Base-by-base conservation (phyloP, 75 land plant genomes). In the Pinus taeda region DNA sequence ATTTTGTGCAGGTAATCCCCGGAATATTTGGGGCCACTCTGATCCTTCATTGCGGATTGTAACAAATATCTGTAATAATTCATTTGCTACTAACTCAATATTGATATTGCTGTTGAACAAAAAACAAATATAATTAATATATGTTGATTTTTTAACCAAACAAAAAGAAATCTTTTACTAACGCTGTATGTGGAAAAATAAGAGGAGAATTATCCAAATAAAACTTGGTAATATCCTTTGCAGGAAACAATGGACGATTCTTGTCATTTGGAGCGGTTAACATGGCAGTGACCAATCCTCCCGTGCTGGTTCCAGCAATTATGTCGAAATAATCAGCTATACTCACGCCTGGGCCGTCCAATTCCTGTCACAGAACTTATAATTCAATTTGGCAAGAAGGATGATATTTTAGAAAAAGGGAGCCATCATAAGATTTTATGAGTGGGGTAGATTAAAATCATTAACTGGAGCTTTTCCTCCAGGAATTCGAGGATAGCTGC, bases 321-420 rank as follows among this genome's bases (percentile, higher is more conserved):
- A 83, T 69, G 67, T 86, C 88, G 77, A 86, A 86, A 53, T 86
- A 86, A 59, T 84, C 87, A 9, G 86, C 88, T 55, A 86, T 2
- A 29, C 87, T 73, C 2, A 59, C 88, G 6, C 83, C 84, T 33
- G 75, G 75, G 11, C 93, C 93, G 69, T 91, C 93, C 60, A 91
- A 73, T 72, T 84, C 81, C 88, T 91, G 84, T 42, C 13, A 22
- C 20, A 59, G 2, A 59, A 3, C 45, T 4, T 42, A 4, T 42
- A 42, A 42, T 6, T 42, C 4, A 4, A 42, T 42, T 42, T 42
- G 6, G 33, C 33, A 33, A 33, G 33, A 33, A 33, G 33, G 6
- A 42, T 33, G 33, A 33, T 33, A 33, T 33, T 33, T 33, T 33
- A 33, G 2, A 33, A 33, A 33, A 33, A 33, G 33, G 33, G 33